Evolutionary conservation across 768 basidiomycete species (phyloP), one percentile per base, ranked within the genome.

Genomic region (Rubroboletus pulcherrimus): DNA sequence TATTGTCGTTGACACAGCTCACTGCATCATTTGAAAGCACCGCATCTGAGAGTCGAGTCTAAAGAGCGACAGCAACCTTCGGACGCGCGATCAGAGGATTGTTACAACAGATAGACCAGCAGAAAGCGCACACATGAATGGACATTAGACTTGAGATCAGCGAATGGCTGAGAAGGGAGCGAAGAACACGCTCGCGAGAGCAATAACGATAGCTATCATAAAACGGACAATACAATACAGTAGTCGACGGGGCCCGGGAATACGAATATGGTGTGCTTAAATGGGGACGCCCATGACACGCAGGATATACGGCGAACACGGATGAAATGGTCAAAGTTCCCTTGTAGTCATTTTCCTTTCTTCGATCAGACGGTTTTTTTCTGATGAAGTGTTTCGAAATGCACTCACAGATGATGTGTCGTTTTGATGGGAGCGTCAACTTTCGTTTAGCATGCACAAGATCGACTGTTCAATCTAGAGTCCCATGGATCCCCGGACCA

Each of bases 401-500:
- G 4, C 10, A 5, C 38, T 39, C 38, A 39, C 38, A 5, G 9
- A 10, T 39, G n/a, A 39, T 39, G 38, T 39, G 38, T 8, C 38
- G 6, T 5, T n/a, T 39, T 10, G 38, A 39, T 39, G n/a, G 9
- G 9, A 48, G 19, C 33, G 21, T 17, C 47, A 24, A 24, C 9
- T 48, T 24, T 35, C 15, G 15, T 24, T 24, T 3, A 15, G 12
- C 21, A 12, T 21, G 21, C 6, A 24, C 12, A 4, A 11, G 21
- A 21, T 35, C 5, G 15, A 4, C 14, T 5, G 31, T 15, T 48
- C n/a, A 10, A 2, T 31, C 42, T 57, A 57, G 14, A 40, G 11
- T n/a, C 49, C 30, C 17, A 60, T 33, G 24, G 59, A 51, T n/a
- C 43, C 53, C 1, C 61, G 50, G 21, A 63, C 51, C 51, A 55